These are phyloP conservation scores for Sphagnum fallax DNA, from an alignment of 228 moss, liverwort and hornwort species.

Conservation along the genomic window DNA sequence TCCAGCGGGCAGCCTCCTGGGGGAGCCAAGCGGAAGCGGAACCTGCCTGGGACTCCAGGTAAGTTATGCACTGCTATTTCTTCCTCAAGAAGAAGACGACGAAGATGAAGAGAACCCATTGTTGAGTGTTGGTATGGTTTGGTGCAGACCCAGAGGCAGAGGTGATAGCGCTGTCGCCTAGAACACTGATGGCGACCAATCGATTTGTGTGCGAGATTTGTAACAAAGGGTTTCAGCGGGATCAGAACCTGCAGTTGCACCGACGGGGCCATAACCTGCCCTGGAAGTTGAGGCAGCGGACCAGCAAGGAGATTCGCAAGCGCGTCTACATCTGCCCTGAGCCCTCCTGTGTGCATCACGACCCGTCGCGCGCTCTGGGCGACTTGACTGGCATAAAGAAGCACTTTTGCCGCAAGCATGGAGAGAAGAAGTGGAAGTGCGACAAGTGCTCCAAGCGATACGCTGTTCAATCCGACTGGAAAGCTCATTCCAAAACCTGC, in stretches of 20 bases:
- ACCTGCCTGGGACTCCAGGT: constrained; percentile 99
- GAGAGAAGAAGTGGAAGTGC: constrained; percentile 99
- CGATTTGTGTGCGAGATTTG: constrained; percentile 99
- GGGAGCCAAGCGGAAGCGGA: constrained; percentile 82
- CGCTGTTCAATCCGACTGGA: constrained; percentile 99
- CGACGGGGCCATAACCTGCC: constrained; percentile 99
- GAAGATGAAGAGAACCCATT: neutral
- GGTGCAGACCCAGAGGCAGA: constrained; percentile 98
- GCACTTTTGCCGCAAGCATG: constrained; percentile 99
- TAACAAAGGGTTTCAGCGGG: constrained; percentile 99
- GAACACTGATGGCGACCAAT: constrained; percentile 99
- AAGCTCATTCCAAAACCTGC: constrained; percentile 99
- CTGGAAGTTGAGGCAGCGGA: constrained; percentile 99
- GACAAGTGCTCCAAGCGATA: constrained; percentile 99
- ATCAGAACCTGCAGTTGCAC: constrained; percentile 98
- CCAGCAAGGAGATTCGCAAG: constrained; percentile 99
- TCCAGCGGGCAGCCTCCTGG: constrained; percentile 68
- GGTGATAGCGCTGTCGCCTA: constrained; percentile 97
- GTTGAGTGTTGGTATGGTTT: neutral
- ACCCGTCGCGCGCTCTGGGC: constrained; percentile 98
- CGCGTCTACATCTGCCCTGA: constrained; percentile 99
- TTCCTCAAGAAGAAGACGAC: no score
- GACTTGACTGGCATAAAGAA: constrained; percentile 99
- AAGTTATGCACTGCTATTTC: neutral
- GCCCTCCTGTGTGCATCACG: constrained; percentile 99